Evolutionary conservation across 2,329 filamentous ascomycete genomes (phyloP).

Genomic region (Sarocladium oryzae): DNA sequence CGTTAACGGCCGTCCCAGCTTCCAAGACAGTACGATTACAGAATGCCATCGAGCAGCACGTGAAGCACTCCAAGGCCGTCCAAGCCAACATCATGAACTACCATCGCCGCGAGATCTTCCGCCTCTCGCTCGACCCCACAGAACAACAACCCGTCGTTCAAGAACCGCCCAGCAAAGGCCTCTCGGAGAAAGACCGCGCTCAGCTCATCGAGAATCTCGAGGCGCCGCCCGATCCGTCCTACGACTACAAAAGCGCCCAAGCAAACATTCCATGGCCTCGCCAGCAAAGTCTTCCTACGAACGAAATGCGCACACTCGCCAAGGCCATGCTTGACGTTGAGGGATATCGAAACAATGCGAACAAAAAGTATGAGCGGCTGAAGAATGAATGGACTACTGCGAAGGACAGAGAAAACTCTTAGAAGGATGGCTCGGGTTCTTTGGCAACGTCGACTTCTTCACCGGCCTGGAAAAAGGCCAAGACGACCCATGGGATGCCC

Average conservation of each 20-base stretch:
- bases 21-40: slow-evolving; percentile 12
- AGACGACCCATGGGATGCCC: slow-evolving; percentile 4
- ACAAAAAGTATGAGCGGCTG: not conserved
- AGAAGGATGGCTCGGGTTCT: not conserved
- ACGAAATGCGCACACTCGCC: not conserved
- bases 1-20: slow-evolving; percentile 13
- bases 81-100: slow-evolving; percentile 24
- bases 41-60: slow-evolving; percentile 16
- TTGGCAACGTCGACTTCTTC: not conserved
- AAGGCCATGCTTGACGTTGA: not conserved
- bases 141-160: too few species aligned
- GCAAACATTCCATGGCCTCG: slow-evolving; percentile 12
- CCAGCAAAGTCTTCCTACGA: not conserved
- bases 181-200: slow-evolving; percentile 12
- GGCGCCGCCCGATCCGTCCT: slow-evolving; percentile 10
- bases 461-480: slow-evolving; percentile 11
- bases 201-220: slow-evolving; percentile 26
- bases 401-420: slow-evolving; percentile 1
- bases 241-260: slow-evolving; percentile 10
- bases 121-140: slow-evolving; percentile 9
- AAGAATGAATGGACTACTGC: not conserved
- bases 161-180: not conserved
- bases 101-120: slow-evolving; percentile 24
- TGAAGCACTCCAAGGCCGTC: slow-evolving; percentile 21
- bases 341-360: slow-evolving; percentile 4